Conservation (phyloP, 495 filamentous ascomycete species). For the Tuber borchii region DNA sequence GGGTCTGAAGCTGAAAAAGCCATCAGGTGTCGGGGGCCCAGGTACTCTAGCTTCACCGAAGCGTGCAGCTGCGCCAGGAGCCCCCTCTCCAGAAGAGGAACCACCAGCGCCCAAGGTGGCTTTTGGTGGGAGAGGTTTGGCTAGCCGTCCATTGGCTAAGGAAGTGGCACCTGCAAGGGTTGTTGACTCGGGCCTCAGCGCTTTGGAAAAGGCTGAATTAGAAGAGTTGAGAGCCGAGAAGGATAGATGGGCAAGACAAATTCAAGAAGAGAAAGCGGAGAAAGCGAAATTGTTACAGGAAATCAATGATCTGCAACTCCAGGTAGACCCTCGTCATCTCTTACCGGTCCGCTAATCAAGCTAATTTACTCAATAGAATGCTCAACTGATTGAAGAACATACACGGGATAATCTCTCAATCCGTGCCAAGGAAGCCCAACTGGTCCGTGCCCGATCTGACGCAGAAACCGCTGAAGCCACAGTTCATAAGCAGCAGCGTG, state of each 20-base stretch:
- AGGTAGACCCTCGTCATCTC: constrained; percentile 40
- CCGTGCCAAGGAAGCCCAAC: constrained; percentile 96
- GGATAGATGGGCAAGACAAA: constrained; percentile 62
- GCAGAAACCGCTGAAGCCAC: constrained; percentile 79
- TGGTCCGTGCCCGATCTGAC: constrained; percentile 84
- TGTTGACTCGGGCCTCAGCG: constrained; percentile 55
- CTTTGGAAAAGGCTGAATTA: constrained; percentile 77
- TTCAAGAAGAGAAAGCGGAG: constrained; percentile 63
- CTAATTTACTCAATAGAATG: constrained; percentile 59
- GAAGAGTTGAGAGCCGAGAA: constrained; percentile 79
- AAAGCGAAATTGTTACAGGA: constrained; percentile 56
- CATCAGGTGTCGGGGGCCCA: constrained; percentile 53
- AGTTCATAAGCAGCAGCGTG: constrained; percentile 72
- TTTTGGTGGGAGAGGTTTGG: constrained; percentile 69
- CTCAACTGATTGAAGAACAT: constrained; percentile 93
- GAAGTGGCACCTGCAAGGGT: constrained; percentile 50
- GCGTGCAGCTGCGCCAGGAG: constrained; percentile 51
- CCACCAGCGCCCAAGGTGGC: constrained; percentile 58
- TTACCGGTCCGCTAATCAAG: constrained; percentile 33
- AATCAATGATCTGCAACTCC: constrained; percentile 64
- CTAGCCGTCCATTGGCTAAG: constrained; percentile 80
- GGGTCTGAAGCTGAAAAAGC: constrained; percentile 64
- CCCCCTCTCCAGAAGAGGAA: constrained; percentile 54
- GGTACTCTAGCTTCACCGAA: constrained; percentile 58
- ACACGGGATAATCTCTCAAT: constrained; percentile 90